These are phyloP conservation scores for Zymoseptoria tritici DNA, from an alignment of 2,329 filamentous ascomycete species.

Conservation along the genomic window DNA sequence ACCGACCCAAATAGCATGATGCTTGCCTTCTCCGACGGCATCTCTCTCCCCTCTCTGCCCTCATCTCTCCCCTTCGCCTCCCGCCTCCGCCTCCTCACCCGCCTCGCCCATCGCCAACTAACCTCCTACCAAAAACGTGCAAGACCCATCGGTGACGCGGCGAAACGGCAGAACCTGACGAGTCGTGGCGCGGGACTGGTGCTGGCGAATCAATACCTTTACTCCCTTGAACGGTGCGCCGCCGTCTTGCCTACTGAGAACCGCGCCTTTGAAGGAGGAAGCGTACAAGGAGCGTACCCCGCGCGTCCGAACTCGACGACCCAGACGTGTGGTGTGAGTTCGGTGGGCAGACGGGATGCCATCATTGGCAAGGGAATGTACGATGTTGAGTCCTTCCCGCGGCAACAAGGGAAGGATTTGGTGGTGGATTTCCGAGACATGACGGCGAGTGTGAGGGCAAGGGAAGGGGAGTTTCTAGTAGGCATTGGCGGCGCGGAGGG, in stretches of 20 bases:
- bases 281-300: conserved; percentile 34
- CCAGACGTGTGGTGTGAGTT: conserved; percentile 41
- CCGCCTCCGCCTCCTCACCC: conserved; percentile 34
- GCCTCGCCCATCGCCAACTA: conserved; percentile 38
- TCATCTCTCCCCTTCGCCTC: conserved; percentile 29
- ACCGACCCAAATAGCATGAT: conserved; percentile 38
- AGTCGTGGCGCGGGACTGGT: conserved; percentile 33
- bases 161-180: conserved; percentile 26
- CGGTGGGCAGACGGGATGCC: conserved; percentile 32
- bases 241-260: conserved; percentile 27
- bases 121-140: conserved; percentile 39
- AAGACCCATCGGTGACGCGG: conserved; percentile 11
- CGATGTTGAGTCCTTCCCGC: conserved; percentile 11
- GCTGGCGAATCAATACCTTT: conserved; percentile 39
- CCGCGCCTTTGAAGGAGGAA: conserved; percentile 10
- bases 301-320: conserved; percentile 25
- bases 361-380: conserved; percentile 27
- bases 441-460: conserved; percentile 35
- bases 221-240: conserved; percentile 33
- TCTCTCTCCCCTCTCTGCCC: conserved; percentile 38
- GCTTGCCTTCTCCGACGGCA: conserved; percentile 42
- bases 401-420: conserved; percentile 29
- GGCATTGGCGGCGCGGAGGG: conserved; percentile 34
- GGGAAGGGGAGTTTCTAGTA: conserved; percentile 41
- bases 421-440: conserved; percentile 34